These are phyloP conservation scores for Citrus trifoliata DNA, from an alignment of 345 rosid species.

Conservation along the genomic window DNA sequence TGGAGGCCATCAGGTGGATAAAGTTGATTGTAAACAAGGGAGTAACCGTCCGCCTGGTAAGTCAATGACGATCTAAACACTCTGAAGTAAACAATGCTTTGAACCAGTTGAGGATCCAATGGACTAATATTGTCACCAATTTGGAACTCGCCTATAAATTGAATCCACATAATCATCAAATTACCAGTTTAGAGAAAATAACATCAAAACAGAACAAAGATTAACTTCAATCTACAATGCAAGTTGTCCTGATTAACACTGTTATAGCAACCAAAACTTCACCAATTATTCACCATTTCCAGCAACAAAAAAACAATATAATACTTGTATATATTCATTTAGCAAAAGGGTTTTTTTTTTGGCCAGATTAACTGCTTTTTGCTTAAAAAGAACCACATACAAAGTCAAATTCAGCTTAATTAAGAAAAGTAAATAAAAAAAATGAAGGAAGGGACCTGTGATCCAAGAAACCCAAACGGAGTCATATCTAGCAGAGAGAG, in stretches of 20 bases:
- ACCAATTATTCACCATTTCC: background rate
- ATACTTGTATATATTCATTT: background rate
- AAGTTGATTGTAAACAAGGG: slow-evolving; percentile 60
- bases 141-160: slow-evolving; percentile 54
- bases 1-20: slow-evolving; percentile 54
- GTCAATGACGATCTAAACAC: slow-evolving; percentile 20
- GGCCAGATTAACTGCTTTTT: background rate
- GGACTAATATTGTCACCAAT: slow-evolving; percentile 46
- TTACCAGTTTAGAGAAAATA: background rate
- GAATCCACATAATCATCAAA: background rate
- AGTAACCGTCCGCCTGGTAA: slow-evolving; percentile 45
- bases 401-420: background rate
- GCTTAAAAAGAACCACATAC: too few species aligned
- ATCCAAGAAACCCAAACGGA: slow-evolving; percentile 73
- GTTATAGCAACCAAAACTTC: background rate
- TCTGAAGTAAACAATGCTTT: slow-evolving; percentile 64
- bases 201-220: background rate
- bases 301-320: background rate
- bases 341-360: background rate
- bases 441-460: slow-evolving; percentile 36
- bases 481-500: slow-evolving; percentile 42
- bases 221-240: background rate
- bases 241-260: background rate
- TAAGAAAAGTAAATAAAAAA: background rate
- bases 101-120: slow-evolving; percentile 44